Conservation (phyloP, 169 alveolate genomes). For the Theileria orientalis region DNA sequence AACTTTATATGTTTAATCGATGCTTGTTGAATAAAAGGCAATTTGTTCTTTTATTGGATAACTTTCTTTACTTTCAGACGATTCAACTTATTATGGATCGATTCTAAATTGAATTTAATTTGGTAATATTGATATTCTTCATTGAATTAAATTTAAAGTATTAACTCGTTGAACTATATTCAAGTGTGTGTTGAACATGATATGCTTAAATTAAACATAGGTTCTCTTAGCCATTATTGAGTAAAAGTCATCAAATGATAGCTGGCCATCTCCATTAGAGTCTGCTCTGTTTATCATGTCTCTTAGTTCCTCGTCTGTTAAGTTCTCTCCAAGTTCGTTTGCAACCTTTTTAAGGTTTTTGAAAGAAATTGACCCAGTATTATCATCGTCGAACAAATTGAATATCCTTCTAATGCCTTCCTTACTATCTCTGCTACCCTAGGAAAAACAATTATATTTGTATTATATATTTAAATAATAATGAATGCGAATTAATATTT, state of each 20-base stretch:
- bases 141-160: no score
- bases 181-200: no score
- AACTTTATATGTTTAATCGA: not conserved
- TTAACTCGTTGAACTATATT: no score
- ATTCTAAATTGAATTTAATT: no score
- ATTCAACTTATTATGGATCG: no score
- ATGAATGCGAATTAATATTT: not conserved
- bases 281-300: conserved; percentile 99
- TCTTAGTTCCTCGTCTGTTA: conserved; percentile 95
- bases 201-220: conserved; percentile 1
- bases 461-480: conserved; percentile 25
- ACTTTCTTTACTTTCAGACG: no score
- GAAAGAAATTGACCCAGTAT: conserved; percentile 91
- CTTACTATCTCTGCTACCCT: conserved; percentile 95
- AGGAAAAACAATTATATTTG: not conserved
- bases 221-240: conserved; percentile 97
- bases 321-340: conserved; percentile 96
- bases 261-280: conserved; percentile 97
- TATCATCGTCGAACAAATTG: conserved; percentile 96
- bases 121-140: no score
- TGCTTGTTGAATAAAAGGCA: not conserved
- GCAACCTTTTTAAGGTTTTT: conserved; percentile 97
- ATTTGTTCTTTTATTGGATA: not conserved
- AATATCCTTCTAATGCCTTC: conserved; percentile 97
- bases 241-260: conserved; percentile 97